Evolutionary conservation across 2,329 filamentous ascomycete species (phyloP).

Genomic region (Cladophialophora exuberans): DNA sequence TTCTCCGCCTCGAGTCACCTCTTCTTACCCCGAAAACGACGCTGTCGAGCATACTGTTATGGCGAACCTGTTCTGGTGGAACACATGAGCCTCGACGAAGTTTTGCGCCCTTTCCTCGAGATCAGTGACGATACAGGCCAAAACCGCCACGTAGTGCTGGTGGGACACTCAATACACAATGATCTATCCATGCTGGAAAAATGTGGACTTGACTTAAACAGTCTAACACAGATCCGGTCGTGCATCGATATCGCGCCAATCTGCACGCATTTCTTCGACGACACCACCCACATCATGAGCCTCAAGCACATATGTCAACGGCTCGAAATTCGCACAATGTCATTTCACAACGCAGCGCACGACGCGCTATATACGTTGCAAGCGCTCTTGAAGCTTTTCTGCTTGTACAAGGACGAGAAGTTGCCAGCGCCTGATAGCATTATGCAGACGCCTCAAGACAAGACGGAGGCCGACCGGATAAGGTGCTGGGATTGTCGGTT

Average conservation of each 20-base stretch:
- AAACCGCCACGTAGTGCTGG: not conserved
- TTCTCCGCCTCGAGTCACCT: not conserved
- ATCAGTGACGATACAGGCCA: not conserved
- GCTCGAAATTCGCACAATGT: not conserved
- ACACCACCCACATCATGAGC: not conserved
- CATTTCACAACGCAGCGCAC: not conserved
- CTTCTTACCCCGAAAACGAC: not conserved
- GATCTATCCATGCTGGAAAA: not conserved
- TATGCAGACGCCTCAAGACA: not conserved
- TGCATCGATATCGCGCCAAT: not conserved
- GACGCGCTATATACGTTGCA: not conserved
- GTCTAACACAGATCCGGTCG: not conserved
- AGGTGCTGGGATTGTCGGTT: not conserved
- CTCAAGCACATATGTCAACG: not conserved
- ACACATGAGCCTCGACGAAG: not conserved
- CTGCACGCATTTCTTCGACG: not conserved
- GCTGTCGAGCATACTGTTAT: not conserved
- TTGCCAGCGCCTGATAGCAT: not conserved
- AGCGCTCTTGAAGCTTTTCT: not conserved
- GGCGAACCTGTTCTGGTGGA: not conserved
- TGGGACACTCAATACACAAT: not conserved
- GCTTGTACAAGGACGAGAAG: not conserved
- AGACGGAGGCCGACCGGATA: not conserved
- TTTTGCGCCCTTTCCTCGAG: not conserved
- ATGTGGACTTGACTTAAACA: not conserved